Percentiles rank a stretch among this genome's conserved stretches.
These are phyloP conservation scores for Sordaria brevicollis DNA, from an alignment of 495 filamentous ascomycete genomes.

Conservation along the genomic window DNA sequence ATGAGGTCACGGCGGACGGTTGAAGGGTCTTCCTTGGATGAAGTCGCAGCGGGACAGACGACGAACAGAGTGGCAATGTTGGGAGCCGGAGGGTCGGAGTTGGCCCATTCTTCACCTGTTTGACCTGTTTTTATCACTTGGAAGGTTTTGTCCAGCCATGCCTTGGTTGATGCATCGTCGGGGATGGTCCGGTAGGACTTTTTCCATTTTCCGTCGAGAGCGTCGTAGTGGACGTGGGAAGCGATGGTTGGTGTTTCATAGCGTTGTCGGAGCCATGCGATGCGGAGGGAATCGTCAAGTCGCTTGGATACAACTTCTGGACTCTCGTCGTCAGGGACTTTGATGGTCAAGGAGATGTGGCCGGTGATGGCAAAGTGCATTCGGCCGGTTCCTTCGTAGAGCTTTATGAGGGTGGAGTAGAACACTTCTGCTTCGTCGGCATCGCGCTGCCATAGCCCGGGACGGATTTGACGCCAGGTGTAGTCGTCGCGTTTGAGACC, in stretches of 20 bases:
- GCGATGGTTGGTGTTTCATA: conserved; percentile 36
- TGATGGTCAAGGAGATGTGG: conserved; percentile 15
- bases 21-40: not conserved
- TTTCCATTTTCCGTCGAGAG: conserved; percentile 16
- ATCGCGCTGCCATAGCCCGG: conserved; percentile 29
- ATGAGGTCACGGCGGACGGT: conserved; percentile 25
- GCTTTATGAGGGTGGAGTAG: conserved; percentile 27
- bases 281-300: conserved; percentile 21
- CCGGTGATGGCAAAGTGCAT: conserved; percentile 30
- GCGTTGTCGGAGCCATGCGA: conserved; percentile 32
- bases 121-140: conserved; percentile 16
- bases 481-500: not conserved
- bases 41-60: conserved; percentile 10
- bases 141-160: conserved; percentile 32
- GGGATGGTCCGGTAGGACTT: conserved; percentile 28
- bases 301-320: not conserved
- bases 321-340: not conserved
- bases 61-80: conserved; percentile 28
- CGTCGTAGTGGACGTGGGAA: conserved; percentile 22
- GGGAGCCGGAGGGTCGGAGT: conserved; percentile 29
- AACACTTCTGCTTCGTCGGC: conserved; percentile 36
- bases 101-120: conserved; percentile 30
- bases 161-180: conserved; percentile 5
- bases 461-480: conserved; percentile 12
- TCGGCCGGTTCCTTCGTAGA: conserved; percentile 27